Evolutionary conservation across 2,329 filamentous ascomycete genomes (phyloP).

Genomic region (Pezizomycotina sp.): DNA sequence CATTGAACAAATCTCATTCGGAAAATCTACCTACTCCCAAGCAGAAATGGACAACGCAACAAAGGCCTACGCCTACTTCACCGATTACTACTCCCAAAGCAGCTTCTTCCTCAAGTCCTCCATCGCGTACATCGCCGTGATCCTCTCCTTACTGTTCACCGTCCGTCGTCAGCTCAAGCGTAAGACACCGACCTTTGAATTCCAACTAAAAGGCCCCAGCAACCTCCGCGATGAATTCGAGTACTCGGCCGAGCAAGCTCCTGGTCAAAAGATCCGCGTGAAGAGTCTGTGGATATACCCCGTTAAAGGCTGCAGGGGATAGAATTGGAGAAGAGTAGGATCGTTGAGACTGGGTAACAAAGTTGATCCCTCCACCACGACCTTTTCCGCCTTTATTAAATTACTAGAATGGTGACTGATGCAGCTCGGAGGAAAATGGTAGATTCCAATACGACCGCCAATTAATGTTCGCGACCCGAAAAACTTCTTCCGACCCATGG

Average conservation of each 20-base stretch:
- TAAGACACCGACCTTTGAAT: no score
- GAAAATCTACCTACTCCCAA: no score
- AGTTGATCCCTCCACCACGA: no score
- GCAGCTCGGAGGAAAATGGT: slow-evolving; percentile 1
- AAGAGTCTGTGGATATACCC: slow-evolving; percentile 68
- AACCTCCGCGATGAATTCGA: slow-evolving; percentile 43
- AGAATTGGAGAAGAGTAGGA: slow-evolving; percentile 47
- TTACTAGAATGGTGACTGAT: slow-evolving; percentile 1
- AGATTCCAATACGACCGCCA: slow-evolving; percentile 59
- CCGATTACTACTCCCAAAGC: no score
- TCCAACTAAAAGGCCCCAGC: slow-evolving; percentile 26
- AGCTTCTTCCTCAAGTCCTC: no score
- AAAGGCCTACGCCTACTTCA: no score
- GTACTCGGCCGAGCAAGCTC: slow-evolving; percentile 28
- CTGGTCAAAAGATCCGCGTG: slow-evolving; percentile 33
- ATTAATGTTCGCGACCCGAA: slow-evolving; percentile 51
- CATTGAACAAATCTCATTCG: no score
- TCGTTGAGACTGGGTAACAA: slow-evolving; percentile 46
- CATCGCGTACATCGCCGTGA: no score
- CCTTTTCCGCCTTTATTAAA: no score
- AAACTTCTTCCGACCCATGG: slow-evolving; percentile 39
- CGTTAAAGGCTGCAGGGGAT: slow-evolving; percentile 68
- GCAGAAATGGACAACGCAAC: no score
- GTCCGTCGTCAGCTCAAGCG: no score
- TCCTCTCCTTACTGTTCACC: no score